Base-by-base conservation (phyloP, 2,329 filamentous ascomycete genomes). In the Colletotrichum godetiae region DNA sequence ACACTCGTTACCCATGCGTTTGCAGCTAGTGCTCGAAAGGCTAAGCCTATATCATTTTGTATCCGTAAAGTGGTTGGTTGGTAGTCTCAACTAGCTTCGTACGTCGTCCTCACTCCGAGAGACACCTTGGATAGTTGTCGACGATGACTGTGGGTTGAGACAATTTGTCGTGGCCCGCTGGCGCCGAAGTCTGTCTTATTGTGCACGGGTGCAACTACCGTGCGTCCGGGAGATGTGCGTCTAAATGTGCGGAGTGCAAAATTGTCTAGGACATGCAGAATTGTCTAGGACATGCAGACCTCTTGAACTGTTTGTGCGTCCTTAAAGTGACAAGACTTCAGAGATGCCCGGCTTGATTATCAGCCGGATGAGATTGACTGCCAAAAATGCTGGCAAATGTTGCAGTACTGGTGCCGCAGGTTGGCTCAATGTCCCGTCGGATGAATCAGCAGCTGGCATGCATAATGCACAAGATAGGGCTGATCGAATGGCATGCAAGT, bases 211-310 rank as follows among this genome's bases (percentile, higher is more conserved):
- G 55, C 62, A 27, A 60, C 27, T 19, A 59, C 35, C 27, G 53
- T 59, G 53, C 24, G 35, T 33, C 37, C 42, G 53, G 53, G 53
- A 66, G 42, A 59, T 22, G 57, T 33, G 22, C 56, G 31, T 31
- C 11, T n/a, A 24, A 35, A 53, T 49, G 27, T 52, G 53, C 49
- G 24, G 37, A 59, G n/a, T 35, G 49, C 8, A 19, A 58, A 29
- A 49, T 27, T 61, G 56, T 67, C 63, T 55, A 19, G 63, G 46
- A n/a, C n/a, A n/a, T 35, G 46, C 7, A 19, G 52, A 27, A 49
- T 27, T 61, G 56, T 67, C 63, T 55, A 19, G 63, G 49, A 67
- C 56, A 60, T 57, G 27, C 56, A 67, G 63, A 56, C 46, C 27
- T 22, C 7, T 24, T 27, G 22, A 27, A 27, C 29, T 46, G 10